These are phyloP conservation scores for Entrophospora sp. DNA, from an alignment of 192 early-diverging fungal genomes.

Conservation along the genomic window DNA sequence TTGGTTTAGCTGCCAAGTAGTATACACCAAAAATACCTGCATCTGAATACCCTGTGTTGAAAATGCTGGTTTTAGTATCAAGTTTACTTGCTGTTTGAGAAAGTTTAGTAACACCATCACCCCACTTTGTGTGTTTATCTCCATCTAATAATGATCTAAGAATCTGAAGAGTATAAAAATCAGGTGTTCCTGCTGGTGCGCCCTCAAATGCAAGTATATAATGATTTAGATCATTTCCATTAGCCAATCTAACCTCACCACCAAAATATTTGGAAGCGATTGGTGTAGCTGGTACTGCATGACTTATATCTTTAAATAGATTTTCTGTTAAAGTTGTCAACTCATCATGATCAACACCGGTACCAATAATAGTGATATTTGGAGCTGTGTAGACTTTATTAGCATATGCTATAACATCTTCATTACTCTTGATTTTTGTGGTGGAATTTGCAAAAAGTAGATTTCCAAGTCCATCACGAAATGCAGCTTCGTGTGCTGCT, in stretches of 20 bases:
- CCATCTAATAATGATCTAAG: slow-evolving; percentile 55
- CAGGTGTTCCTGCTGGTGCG: slow-evolving; percentile 46
- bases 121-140: slow-evolving; percentile 54
- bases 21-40: slow-evolving; percentile 84
- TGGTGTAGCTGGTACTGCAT: slow-evolving; percentile 18
- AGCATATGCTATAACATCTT: slow-evolving; percentile 68
- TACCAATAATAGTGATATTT: slow-evolving; percentile 78
- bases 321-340: slow-evolving; percentile 58
- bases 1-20: slow-evolving; percentile 45
- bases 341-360: slow-evolving; percentile 67
- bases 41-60: slow-evolving; percentile 83
- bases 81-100: slow-evolving; percentile 50
- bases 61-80: slow-evolving; percentile 56
- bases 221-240: slow-evolving; percentile 42
- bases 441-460: slow-evolving; percentile 73
- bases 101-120: slow-evolving; percentile 52
- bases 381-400: slow-evolving; percentile 56
- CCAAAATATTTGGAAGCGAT: slow-evolving; percentile 66
- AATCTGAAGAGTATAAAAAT: slow-evolving; percentile 57
- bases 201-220: slow-evolving; percentile 79
- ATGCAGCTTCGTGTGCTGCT: slow-evolving; percentile 80
- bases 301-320: slow-evolving; percentile 43
- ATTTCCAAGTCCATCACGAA: slow-evolving; percentile 93
- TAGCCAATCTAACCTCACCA: slow-evolving; percentile 75
- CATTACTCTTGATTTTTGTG: slow-evolving; percentile 50